Conservation (phyloP, 192 early-diverging fungal genomes). For the Coemansia sp. region DNA sequence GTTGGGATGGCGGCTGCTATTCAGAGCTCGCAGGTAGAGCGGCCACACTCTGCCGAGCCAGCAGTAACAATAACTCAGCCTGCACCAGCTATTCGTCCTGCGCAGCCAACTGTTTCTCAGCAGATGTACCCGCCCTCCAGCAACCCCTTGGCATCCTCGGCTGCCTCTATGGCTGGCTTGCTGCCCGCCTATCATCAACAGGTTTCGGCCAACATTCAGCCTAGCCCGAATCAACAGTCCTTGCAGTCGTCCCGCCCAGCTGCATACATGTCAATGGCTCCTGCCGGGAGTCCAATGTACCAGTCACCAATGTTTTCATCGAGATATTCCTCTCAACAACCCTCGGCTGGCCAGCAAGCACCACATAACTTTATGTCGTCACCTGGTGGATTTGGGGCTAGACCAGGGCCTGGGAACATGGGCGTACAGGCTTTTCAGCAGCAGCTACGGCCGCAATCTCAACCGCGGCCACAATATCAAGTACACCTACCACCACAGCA, state of each 20-base stretch:
- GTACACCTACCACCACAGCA: background rate
- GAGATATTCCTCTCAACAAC: background rate
- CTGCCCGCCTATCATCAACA: background rate
- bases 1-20: background rate
- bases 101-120: background rate
- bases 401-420: background rate
- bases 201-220: background rate
- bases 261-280: background rate
- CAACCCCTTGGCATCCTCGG: background rate
- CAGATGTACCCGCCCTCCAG: background rate
- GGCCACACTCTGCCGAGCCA: constrained; percentile 28
- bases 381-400: background rate
- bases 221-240: too few relatives aligned
- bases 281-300: background rate
- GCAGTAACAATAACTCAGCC: constrained; percentile 2
- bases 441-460: constrained; percentile 3
- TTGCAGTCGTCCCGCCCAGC: background rate
- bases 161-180: background rate
- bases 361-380: background rate
- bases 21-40: constrained; percentile 6
- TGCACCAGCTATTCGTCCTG: background rate
- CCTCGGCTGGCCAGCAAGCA: background rate
- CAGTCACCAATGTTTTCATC: background rate
- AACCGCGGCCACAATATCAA: background rate
- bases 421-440: constrained; percentile 1